Base-by-base conservation (phyloP, 352 stramenopile species). In the Lagenidium giganteum region DNA sequence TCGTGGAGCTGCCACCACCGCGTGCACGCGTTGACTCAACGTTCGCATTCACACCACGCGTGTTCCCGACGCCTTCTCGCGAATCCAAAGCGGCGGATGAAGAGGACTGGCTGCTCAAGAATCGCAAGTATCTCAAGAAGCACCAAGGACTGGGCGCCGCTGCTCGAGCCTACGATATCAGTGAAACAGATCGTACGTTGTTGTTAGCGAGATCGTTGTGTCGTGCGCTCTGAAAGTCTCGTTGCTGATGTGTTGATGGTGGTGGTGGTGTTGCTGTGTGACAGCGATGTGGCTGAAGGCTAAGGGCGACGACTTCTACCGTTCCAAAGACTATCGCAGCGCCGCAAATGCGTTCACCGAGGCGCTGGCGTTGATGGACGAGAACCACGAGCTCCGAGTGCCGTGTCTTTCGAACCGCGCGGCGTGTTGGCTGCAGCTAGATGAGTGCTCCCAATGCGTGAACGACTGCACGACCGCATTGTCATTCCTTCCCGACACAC, bases 281-380 rank as follows among this genome's bases (percentile, higher is more conserved):
- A 14, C 21, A 93, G 80, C 77, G 7, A 78, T 84, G 49, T 93
- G 80, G 80, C 48, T 93, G n/a, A 93, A 93, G 35, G 80, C 80
- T 1, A 90, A 89, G 51, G 80, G 64, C n/a, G 80, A 90, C 53
- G 80, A 90, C 30, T 93, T 90, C 46, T 90, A 83, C 28, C 72
- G 70, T 24, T 67, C 68, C 2, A 75, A 57, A 8, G 80, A 93
- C 46, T 88, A 70, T 35, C 58, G 57, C 0, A 85, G 80, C 48
- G 80, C 80, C 7, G 58, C 63, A 7, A 90, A 87, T 36, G 80
- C 74, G 2, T 93, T 89, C 47, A 57, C 51, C 9, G 80, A 93
- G 35, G 68, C 77, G 20, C 54, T 89, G 34, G 51, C 52, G 4
- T 47, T 71, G 8, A 2, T 56, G 0, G 51, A 51, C 3, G 38